phyloP scores from a whole-genome alignment of 1,139 yeast genomes.

The Sugiyamaella sp. region DNA sequence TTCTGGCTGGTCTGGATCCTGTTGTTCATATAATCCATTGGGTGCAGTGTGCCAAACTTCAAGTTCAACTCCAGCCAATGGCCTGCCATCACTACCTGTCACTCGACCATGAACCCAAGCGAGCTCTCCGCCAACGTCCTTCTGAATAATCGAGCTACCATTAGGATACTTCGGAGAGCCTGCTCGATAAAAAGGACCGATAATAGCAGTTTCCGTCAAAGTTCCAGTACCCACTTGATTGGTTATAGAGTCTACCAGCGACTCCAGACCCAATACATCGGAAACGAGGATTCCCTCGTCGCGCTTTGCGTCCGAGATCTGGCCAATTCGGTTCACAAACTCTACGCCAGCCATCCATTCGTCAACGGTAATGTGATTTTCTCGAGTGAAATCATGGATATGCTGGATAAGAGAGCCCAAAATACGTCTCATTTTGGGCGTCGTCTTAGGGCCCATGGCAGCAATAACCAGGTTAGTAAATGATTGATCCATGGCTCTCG shows the following conservation, averaged over 20 bases:
- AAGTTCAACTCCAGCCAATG: slow-evolving; percentile 40
- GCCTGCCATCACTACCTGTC: slow-evolving; percentile 40
- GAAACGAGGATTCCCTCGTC: slow-evolving; percentile 45
- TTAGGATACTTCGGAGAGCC: slow-evolving; percentile 40
- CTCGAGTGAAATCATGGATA: slow-evolving; percentile 46
- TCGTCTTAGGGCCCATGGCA: slow-evolving; percentile 43
- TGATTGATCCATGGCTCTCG: slow-evolving; percentile 34
- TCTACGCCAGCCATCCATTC: slow-evolving; percentile 45
- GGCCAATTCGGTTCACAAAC: slow-evolving; percentile 43
- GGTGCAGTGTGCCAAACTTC: slow-evolving; percentile 49
- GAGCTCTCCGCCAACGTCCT: slow-evolving; percentile 42
- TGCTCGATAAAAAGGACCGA: slow-evolving; percentile 43
- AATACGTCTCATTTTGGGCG: slow-evolving; percentile 38
- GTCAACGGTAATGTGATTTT: slow-evolving; percentile 44
- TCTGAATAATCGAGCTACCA: slow-evolving; percentile 42
- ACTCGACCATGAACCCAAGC: slow-evolving; percentile 39
- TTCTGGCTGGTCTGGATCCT: slow-evolving; percentile 45
- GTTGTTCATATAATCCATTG: slow-evolving; percentile 47
- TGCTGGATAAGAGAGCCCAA: slow-evolving; percentile 42
- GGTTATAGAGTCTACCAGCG: slow-evolving; percentile 43
- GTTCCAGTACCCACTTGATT: slow-evolving; percentile 30
- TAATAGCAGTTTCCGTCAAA: slow-evolving; percentile 40
- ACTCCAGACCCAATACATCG: slow-evolving; percentile 45
- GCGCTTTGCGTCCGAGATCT: slow-evolving; percentile 42
- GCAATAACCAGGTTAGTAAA: slow-evolving; percentile 40